Evolutionary conservation across 2,329 filamentous ascomycete genomes (phyloP).

Genomic region (Fusarium armeniacum): DNA sequence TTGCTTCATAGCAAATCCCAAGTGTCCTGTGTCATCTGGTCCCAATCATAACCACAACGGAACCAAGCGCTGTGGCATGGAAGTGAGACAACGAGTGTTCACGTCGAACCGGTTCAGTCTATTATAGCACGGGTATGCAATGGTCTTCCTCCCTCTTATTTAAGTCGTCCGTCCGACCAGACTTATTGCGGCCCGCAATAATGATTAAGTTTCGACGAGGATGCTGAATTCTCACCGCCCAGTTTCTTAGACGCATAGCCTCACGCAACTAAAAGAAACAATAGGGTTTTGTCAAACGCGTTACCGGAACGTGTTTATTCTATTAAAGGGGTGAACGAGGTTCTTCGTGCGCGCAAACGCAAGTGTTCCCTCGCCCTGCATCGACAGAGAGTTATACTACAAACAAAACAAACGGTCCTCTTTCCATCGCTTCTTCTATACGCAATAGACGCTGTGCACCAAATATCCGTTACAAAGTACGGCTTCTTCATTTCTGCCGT

Average conservation of each 20-base stretch:
- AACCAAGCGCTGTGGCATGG: not conserved
- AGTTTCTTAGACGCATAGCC: conserved; percentile 10
- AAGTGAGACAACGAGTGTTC: not conserved
- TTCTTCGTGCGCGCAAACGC: conserved; percentile 1
- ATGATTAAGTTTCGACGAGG: conserved; percentile 8
- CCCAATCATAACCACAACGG: not conserved
- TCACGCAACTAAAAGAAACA: conserved; percentile 1
- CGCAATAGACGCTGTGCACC: not conserved
- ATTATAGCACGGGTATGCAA: not conserved
- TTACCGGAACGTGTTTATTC: not conserved
- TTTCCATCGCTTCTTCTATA: not conserved
- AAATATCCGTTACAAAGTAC: not conserved
- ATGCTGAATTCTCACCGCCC: conserved; percentile 5
- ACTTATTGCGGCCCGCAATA: conserved; percentile 17
- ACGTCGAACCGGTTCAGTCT: not conserved
- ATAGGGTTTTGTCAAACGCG: conserved; percentile 2
- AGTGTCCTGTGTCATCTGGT: not conserved
- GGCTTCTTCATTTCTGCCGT: not conserved
- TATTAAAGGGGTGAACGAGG: not conserved
- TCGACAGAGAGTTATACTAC: not conserved
- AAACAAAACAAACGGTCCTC: conserved; percentile 6
- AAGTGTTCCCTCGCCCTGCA: conserved; percentile 3
- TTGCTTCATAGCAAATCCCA: not conserved
- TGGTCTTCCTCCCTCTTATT: not conserved
- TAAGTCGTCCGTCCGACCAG: not conserved